Evolutionary conservation across 768 basidiomycete species (phyloP).

Genomic region (Xerocomus brunneocitrinus): DNA sequence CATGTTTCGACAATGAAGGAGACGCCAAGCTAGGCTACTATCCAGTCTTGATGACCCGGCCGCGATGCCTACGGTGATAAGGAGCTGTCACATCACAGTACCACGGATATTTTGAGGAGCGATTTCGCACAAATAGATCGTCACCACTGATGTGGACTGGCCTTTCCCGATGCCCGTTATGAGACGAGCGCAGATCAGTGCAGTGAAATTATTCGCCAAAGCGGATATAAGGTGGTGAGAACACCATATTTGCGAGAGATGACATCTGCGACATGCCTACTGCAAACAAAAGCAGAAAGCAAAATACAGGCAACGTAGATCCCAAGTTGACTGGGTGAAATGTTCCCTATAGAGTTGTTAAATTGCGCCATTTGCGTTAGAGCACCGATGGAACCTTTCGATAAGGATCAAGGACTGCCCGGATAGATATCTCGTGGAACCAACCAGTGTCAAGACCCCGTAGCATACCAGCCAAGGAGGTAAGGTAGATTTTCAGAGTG

Average conservation of each 20-base stretch:
- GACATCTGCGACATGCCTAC: conserved; percentile 44
- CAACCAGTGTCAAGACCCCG: conserved; percentile 32
- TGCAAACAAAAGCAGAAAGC: conserved; percentile 38
- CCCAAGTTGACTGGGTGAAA: conserved; percentile 38
- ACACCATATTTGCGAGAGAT: conserved; percentile 46
- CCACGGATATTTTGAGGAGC: conserved; percentile 41
- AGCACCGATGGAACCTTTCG: conserved; percentile 37
- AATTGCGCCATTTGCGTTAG: conserved; percentile 47
- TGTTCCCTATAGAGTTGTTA: conserved; percentile 31
- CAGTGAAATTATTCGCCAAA: conserved; percentile 31
- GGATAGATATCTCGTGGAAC: neutral
- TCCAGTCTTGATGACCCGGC: conserved; percentile 25
- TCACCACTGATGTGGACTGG: conserved; percentile 40
- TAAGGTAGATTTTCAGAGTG: conserved; percentile 20
- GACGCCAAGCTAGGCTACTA: conserved; percentile 25
- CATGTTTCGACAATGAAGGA: conserved; percentile 26
- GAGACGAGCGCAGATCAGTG: conserved; percentile 42
- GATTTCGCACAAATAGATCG: conserved; percentile 39
- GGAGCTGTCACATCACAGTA: conserved; percentile 38
- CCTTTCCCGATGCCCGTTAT: conserved; percentile 47
- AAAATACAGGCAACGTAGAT: conserved; percentile 42
- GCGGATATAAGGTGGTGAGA: conserved; percentile 37
- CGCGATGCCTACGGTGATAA: conserved; percentile 41
- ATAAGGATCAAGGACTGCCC: neutral
- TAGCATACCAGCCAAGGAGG: conserved; percentile 27